Base-by-base conservation (phyloP, 225 moss, liverwort and hornwort species). In the Neckera pumila region DNA sequence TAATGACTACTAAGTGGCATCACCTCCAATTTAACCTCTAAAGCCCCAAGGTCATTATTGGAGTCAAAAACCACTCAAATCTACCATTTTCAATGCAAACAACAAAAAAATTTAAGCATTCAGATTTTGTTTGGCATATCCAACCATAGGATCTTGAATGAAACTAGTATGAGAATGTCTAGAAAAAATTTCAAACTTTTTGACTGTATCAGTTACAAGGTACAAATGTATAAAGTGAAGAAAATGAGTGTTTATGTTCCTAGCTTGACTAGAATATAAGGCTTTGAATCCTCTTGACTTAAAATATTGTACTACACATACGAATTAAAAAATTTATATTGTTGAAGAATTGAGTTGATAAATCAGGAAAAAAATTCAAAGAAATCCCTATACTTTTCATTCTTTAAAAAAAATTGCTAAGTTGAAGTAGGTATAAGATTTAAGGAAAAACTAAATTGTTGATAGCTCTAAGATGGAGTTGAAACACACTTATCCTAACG, bases 11-110 rank as follows among this genome's bases (percentile, higher is more conserved):
- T 74, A 18, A 0, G 6, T 45, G 30, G 30, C 45, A 73, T 73
- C 11, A 18, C 74, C 28, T 74, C 47, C 7, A 74, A 47, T 47
- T 6, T 74, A 30, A 11, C 66, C n/a, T 4, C 1, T 6, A 1
- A n/a, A 20, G 11, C 11, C 12, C 0, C 3, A 20, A 11, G 6
- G 6, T 6, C 1, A 20, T 3, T 10, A 1, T 6, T 3, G 10
- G n/a, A n/a, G n/a, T 45, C 8, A 45, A 45, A 65, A 36, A 66
- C 1, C 11, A 67, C 2, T n/a, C n/a, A n/a, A 62, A 31, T 31
- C 3, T 31, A 1, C 12, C 31, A 62, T 31, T 62, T 15, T 62
- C 8, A 31, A 8, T 62, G 1, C 31, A 62, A 62, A 31, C 16
- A 62, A 31, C 14, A 28, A 28, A 28, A 28, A 62, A 30, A 3